Conservation (phyloP, 441 rosid species). For the Syzygium malaccense region DNA sequence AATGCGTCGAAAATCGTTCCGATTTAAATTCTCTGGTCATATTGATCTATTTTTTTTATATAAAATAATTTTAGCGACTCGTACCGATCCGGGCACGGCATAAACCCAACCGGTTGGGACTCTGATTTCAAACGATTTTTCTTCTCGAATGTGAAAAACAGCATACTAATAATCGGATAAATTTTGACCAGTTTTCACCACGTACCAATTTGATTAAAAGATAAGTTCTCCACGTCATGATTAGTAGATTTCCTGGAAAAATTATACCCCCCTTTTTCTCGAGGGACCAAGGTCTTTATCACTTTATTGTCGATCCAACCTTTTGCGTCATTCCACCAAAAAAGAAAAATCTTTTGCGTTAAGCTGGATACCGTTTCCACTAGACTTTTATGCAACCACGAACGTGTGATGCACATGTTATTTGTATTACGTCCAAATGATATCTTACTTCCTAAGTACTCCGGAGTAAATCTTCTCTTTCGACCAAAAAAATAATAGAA, state of each 20-base stretch:
- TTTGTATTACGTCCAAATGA: not conserved
- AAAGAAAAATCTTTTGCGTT: not conserved
- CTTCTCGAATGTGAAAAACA: not conserved
- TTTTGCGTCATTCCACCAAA: not conserved
- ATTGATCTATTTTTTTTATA: not conserved
- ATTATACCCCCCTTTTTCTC: not conserved
- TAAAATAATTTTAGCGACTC: not conserved
- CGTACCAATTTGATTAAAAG: not conserved
- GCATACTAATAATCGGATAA: not conserved
- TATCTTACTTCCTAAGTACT: not conserved
- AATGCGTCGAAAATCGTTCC: no score
- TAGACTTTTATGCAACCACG: not conserved
- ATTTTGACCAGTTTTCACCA: not conserved
- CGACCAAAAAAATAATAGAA: not conserved
- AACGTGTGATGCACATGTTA: not conserved
- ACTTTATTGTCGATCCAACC: not conserved
- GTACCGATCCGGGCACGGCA: fast-evolving
- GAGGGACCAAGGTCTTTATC: not conserved
- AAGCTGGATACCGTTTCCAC: not conserved
- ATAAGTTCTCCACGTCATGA: not conserved
- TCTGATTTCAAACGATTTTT: not conserved
- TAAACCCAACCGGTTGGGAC: not conserved
- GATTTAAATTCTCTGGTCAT: not conserved
- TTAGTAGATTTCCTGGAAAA: not conserved
- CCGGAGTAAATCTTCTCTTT: not conserved